Conservation (phyloP, 2,329 filamentous ascomycete species). For the Dactylonectria estremocensis region DNA sequence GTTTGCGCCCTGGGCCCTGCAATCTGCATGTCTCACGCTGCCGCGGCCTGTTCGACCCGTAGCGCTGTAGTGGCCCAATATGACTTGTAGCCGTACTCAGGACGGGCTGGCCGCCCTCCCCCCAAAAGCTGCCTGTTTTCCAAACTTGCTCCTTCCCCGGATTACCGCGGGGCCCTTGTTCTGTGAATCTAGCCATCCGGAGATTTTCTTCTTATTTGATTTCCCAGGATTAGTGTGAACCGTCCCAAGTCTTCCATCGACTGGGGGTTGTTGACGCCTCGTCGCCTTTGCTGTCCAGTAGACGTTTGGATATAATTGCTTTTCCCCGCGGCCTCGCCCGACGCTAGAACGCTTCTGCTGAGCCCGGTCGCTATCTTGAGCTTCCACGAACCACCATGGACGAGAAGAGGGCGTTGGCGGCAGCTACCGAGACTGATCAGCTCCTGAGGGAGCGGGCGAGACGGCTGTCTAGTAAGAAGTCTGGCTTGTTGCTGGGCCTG, state of each 20-base stretch:
- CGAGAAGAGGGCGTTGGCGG: slow-evolving; percentile 30
- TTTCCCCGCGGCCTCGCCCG: slow-evolving; percentile 14
- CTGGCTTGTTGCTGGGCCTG: slow-evolving; percentile 35
- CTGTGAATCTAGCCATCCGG: background rate
- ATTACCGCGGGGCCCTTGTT: background rate
- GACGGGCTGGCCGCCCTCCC: too few species aligned
- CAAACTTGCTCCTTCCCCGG: background rate
- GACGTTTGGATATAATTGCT: slow-evolving; percentile 21
- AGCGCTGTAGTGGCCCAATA: background rate
- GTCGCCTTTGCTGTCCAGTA: background rate
- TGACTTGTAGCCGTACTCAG: background rate
- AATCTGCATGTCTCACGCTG: slow-evolving; percentile 10
- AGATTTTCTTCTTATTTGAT: background rate
- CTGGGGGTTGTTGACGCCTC: slow-evolving; percentile 9
- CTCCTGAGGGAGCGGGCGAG: slow-evolving; percentile 28
- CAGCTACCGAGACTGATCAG: slow-evolving; percentile 30
- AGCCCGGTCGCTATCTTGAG: slow-evolving; percentile 4
- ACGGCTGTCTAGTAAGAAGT: slow-evolving; percentile 21
- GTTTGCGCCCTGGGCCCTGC: slow-evolving; percentile 3
- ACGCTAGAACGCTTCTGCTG: background rate
- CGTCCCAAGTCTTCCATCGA: background rate
- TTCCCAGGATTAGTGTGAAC: background rate
- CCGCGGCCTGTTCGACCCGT: background rate
- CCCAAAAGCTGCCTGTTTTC: background rate
- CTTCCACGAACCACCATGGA: slow-evolving; percentile 32